phyloP scores from a whole-genome alignment of 148 eudicot species.

The Chenopodium album region DNA sequence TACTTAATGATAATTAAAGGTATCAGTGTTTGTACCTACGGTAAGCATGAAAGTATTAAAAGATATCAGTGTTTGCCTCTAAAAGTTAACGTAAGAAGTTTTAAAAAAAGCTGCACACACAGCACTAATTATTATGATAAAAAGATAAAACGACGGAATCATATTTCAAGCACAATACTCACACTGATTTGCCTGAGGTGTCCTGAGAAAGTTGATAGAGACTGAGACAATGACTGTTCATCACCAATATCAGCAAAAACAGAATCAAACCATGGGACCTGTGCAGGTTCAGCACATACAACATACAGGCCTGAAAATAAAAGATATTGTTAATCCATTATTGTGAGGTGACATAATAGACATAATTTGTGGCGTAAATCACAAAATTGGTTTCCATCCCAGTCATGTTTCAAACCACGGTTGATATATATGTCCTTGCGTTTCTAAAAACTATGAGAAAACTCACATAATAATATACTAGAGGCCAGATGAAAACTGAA shows the following conservation, averaged over 20 bases:
- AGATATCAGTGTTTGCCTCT: too few species aligned
- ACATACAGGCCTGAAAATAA: constrained; percentile 64
- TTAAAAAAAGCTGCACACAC: neutral
- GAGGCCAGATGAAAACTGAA: neutral
- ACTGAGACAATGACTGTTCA: constrained; percentile 91
- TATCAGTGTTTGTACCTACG: too few species aligned
- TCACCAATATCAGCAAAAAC: constrained; percentile 98
- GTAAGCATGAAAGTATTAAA: too few species aligned
- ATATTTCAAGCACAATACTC: constrained; percentile 35
- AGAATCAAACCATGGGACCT: constrained; percentile 88
- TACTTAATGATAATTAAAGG: too few species aligned
- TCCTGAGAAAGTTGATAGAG: constrained; percentile 95
- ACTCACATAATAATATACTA: neutral
- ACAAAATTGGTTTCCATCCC: neutral
- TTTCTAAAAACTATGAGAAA: neutral
- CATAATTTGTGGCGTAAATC: neutral
- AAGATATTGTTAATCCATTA: too few species aligned
- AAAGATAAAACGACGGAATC: neutral
- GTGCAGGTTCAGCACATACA: constrained; percentile 75
- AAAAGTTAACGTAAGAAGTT: too few species aligned
- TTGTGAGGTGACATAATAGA: too few species aligned
- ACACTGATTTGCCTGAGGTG: constrained; percentile 95
- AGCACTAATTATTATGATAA: neutral
- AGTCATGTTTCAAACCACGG: neutral
- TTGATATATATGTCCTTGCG: neutral